Evolutionary conservation across 2,329 filamentous ascomycete species (phyloP).

Genomic region (Aspergillus tamarii): DNA sequence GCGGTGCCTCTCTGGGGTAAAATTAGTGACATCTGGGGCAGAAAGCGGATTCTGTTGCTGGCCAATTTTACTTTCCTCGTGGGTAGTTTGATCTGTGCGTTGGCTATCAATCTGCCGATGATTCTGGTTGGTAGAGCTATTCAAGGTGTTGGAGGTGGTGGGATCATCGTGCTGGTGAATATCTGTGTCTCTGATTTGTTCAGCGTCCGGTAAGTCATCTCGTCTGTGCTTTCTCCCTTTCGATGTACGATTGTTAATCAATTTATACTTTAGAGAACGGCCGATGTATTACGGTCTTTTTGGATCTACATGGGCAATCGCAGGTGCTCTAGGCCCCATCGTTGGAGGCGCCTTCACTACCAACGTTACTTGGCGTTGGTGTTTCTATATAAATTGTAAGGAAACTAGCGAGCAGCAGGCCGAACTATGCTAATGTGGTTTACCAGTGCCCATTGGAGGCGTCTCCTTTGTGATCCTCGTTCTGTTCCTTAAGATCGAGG

Average conservation of each 20-base stretch:
- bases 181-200: conserved; percentile 68
- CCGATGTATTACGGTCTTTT: conserved; percentile 66
- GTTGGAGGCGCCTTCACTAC: conserved; percentile 65
- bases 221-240: not conserved
- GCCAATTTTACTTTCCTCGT: conserved; percentile 66
- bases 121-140: conserved; percentile 64
- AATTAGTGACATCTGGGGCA: conserved; percentile 68
- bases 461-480: conserved; percentile 61
- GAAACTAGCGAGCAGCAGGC: not conserved
- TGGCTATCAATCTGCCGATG: conserved; percentile 63
- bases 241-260: conserved; percentile 11
- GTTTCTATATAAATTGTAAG: conserved; percentile 61
- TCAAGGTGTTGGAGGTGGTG: conserved; percentile 67
- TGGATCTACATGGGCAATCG: conserved; percentile 64
- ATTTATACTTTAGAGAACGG: conserved; percentile 45
- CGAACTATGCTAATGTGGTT: conserved; percentile 14
- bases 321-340: conserved; percentile 62
- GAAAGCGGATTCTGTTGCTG: conserved; percentile 64
- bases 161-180: conserved; percentile 65
- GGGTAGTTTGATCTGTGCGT: conserved; percentile 63
- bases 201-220: conserved; percentile 53
- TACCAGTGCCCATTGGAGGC: conserved; percentile 60
- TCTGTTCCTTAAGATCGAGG: conserved; percentile 64
- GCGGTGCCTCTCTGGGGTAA: conserved; percentile 65
- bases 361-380: conserved; percentile 63